Conservation (phyloP, 352 stramenopile species). For the Globisporangium viniferum region DNA sequence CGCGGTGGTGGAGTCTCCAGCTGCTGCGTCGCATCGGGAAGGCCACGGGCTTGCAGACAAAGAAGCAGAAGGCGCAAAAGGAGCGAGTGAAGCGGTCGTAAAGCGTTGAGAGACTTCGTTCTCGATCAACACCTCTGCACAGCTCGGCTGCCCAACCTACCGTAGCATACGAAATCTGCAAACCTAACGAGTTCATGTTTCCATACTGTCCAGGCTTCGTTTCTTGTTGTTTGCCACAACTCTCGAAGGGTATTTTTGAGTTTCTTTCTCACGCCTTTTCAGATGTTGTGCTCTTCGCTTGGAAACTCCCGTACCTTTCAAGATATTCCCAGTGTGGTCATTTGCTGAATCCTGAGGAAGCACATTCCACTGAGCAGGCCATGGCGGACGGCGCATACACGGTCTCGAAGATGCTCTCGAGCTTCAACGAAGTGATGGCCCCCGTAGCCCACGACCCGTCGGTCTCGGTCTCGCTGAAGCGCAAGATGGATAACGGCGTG, state of each 20-base stretch:
- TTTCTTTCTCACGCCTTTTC: not conserved
- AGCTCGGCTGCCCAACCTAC: too few species aligned
- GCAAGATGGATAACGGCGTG: constrained; percentile 71
- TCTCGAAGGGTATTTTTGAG: not conserved
- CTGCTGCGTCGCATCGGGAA: constrained; percentile 78
- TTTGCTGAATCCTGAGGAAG: not conserved
- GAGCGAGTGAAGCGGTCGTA: constrained; percentile 22
- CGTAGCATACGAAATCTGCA: not conserved
- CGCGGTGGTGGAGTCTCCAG: constrained; percentile 79
- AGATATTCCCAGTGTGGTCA: too few species aligned
- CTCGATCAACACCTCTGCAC: too few species aligned
- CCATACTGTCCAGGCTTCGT: not conserved
- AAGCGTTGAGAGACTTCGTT: not conserved
- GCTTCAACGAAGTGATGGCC: constrained; percentile 78
- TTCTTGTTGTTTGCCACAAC: not conserved
- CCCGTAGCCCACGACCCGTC: constrained; percentile 46
- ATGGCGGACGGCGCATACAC: constrained; percentile 65
- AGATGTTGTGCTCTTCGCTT: not conserved
- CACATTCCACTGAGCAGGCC: not conserved
- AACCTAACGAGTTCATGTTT: not conserved
- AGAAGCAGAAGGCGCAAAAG: constrained; percentile 46
- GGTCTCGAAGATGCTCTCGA: constrained; percentile 81
- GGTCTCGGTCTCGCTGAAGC: constrained; percentile 60
- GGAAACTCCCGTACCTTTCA: not conserved
- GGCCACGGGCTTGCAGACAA: constrained; percentile 68